Evolutionary conservation across 2,329 filamentous ascomycete species (phyloP).

Genomic region (Botryotinia convoluta): DNA sequence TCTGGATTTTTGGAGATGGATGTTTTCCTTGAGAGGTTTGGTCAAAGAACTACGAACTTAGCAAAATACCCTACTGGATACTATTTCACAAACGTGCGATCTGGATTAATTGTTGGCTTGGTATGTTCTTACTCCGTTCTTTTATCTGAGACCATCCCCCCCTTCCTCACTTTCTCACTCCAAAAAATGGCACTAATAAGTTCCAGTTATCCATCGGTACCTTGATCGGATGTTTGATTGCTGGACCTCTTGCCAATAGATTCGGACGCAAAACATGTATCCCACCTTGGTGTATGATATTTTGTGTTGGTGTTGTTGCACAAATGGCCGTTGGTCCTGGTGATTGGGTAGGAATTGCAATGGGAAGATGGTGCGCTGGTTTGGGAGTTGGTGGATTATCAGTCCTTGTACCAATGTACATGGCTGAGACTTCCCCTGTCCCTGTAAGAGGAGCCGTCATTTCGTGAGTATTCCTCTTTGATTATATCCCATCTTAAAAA

Average conservation of each 20-base stretch:
- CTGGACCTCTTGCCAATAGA: slow-evolving; percentile 65
- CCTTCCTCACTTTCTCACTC: not conserved
- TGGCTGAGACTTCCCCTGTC: slow-evolving; percentile 60
- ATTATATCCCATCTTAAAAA: not conserved
- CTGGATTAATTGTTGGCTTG: slow-evolving; percentile 62
- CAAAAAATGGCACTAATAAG: not conserved
- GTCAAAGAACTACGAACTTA: slow-evolving; percentile 36
- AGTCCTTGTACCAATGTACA: slow-evolving; percentile 65
- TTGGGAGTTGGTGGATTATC: slow-evolving; percentile 66
- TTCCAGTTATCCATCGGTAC: slow-evolving; percentile 68
- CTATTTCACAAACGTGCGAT: slow-evolving; percentile 56
- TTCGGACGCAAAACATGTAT: slow-evolving; percentile 63
- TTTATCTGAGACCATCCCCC: too few relatives aligned
- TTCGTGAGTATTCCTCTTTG: slow-evolving; percentile 38
- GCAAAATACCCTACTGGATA: slow-evolving; percentile 32
- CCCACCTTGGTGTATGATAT: slow-evolving; percentile 51
- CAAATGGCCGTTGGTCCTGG: slow-evolving; percentile 56
- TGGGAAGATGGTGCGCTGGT: slow-evolving; percentile 64
- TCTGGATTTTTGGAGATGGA: slow-evolving; percentile 60
- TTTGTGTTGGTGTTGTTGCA: slow-evolving; percentile 62
- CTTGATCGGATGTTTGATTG: slow-evolving; percentile 74
- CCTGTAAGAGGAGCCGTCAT: slow-evolving; percentile 64
- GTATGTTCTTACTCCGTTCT: not conserved
- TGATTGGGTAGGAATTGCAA: slow-evolving; percentile 61
- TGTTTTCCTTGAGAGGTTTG: slow-evolving; percentile 56